These are phyloP conservation scores for Phlebopus sp. DNA, from an alignment of 1,284 basidiomycete genomes.

Conservation along the genomic window DNA sequence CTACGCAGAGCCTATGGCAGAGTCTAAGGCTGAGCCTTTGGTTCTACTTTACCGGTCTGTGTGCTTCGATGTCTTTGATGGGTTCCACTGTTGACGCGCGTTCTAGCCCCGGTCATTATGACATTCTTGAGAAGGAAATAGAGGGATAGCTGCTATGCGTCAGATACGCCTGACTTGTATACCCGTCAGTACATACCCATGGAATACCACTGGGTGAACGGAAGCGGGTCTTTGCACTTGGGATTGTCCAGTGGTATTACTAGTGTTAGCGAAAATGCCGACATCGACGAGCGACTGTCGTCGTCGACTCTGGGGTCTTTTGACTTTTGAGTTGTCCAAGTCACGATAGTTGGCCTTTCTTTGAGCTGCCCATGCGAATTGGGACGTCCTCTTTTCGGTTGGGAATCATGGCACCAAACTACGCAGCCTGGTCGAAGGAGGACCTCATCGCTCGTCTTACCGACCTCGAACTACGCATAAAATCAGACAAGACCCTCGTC, in stretches of 20 bases:
- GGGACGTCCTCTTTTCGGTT: conserved; percentile 24
- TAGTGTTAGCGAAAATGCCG: too few species aligned
- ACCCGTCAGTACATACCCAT: too few species aligned
- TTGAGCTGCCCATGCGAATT: conserved; percentile 12
- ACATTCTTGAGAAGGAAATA: conserved; percentile 47
- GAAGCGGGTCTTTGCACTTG: too few species aligned
- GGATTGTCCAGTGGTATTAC: too few species aligned
- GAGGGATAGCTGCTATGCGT: too few species aligned
- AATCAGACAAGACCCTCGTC: conserved; percentile 8
- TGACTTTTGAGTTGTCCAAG: too few species aligned
- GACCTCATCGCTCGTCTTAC: conserved; percentile 63
- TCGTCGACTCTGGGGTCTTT: too few species aligned
- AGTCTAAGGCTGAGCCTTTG: conserved; percentile 52
- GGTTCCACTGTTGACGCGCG: conserved; percentile 6
- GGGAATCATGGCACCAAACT: conserved; percentile 36
- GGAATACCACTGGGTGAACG: too few species aligned
- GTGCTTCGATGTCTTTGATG: not conserved
- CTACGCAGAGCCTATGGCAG: conserved; percentile 58
- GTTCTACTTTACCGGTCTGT: conserved; percentile 74
- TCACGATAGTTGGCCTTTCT: too few species aligned
- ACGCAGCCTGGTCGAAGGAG: conserved; percentile 62
- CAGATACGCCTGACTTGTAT: too few species aligned
- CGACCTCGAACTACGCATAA: conserved; percentile 43
- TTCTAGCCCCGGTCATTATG: conserved; percentile 72
- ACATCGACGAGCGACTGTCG: too few species aligned